Evolutionary conservation across 805 yeast genomes (phyloP).

Genomic region (Candida suzukii): DNA sequence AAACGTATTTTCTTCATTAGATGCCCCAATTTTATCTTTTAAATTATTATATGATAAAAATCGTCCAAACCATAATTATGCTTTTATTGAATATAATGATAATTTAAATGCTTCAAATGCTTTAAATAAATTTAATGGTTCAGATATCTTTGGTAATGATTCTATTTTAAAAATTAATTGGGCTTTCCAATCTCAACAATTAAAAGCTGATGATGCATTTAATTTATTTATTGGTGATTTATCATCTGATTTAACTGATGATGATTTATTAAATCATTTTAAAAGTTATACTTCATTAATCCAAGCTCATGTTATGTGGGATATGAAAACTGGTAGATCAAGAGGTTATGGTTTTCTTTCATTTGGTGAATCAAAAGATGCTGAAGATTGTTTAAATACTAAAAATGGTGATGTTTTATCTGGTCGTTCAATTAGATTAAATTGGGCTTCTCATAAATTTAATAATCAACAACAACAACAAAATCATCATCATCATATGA

Average conservation of each 20-base stretch:
- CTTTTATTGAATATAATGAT: constrained; percentile 68
- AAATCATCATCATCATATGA: constrained; percentile 4
- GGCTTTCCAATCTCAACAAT: constrained; percentile 79
- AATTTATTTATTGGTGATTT: constrained; percentile 85
- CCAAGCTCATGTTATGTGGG: constrained; percentile 96
- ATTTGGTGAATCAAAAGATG: constrained; percentile 58
- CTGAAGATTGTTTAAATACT: constrained; percentile 61
- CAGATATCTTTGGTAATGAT: constrained; percentile 36
- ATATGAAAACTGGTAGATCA: constrained; percentile 87
- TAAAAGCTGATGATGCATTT: constrained; percentile 45
- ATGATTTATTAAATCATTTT: constrained; percentile 52
- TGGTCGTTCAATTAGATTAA: constrained; percentile 74
- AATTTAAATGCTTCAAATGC: constrained; percentile 58
- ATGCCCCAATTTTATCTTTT: constrained; percentile 55
- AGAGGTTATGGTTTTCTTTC: constrained; percentile 91
- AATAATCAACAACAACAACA: constrained; percentile 21
- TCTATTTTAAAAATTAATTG: constrained; percentile 61
- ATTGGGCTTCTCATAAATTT: constrained; percentile 81
- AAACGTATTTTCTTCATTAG: constrained; percentile 47
- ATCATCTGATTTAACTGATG: constrained; percentile 78
- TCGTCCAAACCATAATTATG: constrained; percentile 67
- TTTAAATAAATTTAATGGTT: constrained; percentile 52
- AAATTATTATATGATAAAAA: constrained; percentile 75
- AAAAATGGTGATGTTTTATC: constrained; percentile 71
- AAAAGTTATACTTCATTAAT: constrained; percentile 41